Conservation (phyloP, 345 rosid species). For the Schrenkiella parvula region DNA sequence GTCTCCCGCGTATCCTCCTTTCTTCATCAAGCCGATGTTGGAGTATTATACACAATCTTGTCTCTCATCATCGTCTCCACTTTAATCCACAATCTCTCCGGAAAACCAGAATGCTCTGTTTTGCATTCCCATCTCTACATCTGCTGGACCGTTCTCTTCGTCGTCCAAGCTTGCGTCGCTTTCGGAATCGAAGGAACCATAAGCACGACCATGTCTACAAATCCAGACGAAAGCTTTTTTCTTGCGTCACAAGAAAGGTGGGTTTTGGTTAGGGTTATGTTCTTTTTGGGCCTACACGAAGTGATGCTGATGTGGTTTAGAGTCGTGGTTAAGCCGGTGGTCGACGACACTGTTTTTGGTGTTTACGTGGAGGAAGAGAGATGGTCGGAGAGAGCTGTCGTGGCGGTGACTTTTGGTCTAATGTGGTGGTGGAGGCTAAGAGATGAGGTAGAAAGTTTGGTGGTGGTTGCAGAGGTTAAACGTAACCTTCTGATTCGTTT, state of each 20-base stretch:
- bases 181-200: conserved; percentile 52
- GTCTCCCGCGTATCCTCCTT: neutral
- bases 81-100: conserved; percentile 50
- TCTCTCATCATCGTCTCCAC: conserved; percentile 43
- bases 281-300: conserved; percentile 74
- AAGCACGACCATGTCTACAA: conserved; percentile 1
- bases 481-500: conserved; percentile 33
- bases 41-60: conserved; percentile 42
- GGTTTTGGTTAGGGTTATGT: conserved; percentile 45
- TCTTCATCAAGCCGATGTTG: conserved; percentile 14
- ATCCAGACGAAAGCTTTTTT: neutral
- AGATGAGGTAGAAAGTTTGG: conserved; percentile 63
- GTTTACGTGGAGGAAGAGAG: conserved; percentile 38
- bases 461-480: conserved; percentile 43
- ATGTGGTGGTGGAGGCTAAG: conserved; percentile 86
- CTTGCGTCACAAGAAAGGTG: conserved; percentile 34
- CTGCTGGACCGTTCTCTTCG: conserved; percentile 54
- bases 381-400: conserved; percentile 43
- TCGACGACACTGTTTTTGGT: conserved; percentile 56
- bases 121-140: conserved; percentile 37
- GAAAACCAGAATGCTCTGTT: conserved; percentile 35
- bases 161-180: conserved; percentile 52
- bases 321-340: conserved; percentile 63
- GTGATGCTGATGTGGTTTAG: conserved; percentile 58
- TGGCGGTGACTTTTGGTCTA: conserved; percentile 48